Evolutionary conservation across 2,329 filamentous ascomycete species (phyloP), one percentile per base, ranked within the genome.

Genomic region (Coniochaeta sp.): DNA sequence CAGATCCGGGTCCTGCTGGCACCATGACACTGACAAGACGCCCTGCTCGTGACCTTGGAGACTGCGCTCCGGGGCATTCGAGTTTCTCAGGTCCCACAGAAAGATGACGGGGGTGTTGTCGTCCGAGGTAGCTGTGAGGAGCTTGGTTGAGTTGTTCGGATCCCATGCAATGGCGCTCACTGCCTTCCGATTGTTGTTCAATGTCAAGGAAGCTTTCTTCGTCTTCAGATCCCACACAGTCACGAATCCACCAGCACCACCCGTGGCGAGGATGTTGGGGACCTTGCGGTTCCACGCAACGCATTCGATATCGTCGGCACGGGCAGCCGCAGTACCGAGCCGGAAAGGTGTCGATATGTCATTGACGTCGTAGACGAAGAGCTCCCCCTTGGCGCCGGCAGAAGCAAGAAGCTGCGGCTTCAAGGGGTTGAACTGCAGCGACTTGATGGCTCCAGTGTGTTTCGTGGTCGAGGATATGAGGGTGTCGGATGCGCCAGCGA

Each of bases 241-340:
- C 31, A 97, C 91, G 63, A 97, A 95, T 4, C 94, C 94, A 48
- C 91, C 91, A 56, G 84, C 87, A 65, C 91, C 92, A 58, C 94
- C 94, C 9, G 92, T 97, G 16, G 92, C 94, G 60, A 99, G 74
- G 66, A 99, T 99, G 66, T 99, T 92, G 13, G 92, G 83, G 38
- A 97, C 92, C 73, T 95, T 97, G 65, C 91, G 91, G 72, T 99
- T 99, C 95, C 95, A 99, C 60, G 96, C 92, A 55, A 99, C 77
- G 59, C 91, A 95, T 63, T 97, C 94, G 58, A 97, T 89, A 61
- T 99, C 94, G 63, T 97, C 92, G 33, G 91, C 88, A 65, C 92
- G 87, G 57, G 91, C 91, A 38, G 89, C 89, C 32, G 87, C 81
- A 58, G 89, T 95, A 54, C 94, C 94, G 28, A 99, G 77, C 57